Evolutionary conservation across 1,284 basidiomycete species (phyloP).

Genomic region (Moesziomyces antarcticus): DNA sequence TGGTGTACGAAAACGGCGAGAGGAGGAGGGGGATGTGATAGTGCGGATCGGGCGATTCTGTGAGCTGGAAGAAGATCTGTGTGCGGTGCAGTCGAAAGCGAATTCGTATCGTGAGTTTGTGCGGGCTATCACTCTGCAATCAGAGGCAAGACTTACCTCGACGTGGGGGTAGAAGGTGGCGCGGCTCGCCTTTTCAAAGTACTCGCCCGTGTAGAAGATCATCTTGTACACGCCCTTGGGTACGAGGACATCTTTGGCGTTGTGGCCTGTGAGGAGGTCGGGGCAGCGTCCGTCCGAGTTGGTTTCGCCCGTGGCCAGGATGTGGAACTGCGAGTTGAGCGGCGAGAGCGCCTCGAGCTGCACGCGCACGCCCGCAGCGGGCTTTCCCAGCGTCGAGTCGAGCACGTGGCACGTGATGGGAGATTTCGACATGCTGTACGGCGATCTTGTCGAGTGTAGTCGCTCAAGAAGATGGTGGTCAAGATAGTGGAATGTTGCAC

Average conservation of each 20-base stretch:
- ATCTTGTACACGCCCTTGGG: slow-evolving; percentile 79
- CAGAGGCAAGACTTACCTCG: slow-evolving; percentile 73
- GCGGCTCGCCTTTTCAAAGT: slow-evolving; percentile 77
- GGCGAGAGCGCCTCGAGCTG: slow-evolving; percentile 36
- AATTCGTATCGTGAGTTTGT: not conserved
- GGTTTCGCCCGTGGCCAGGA: slow-evolving; percentile 73
- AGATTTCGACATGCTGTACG: slow-evolving; percentile 40
- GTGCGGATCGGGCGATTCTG: slow-evolving; percentile 70
- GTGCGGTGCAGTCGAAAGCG: not conserved
- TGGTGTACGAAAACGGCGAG: slow-evolving; percentile 90
- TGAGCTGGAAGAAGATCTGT: slow-evolving; percentile 59
- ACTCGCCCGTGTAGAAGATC: slow-evolving; percentile 82
- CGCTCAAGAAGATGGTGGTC: not conserved
- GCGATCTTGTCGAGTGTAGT: too few species aligned
- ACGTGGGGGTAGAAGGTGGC: slow-evolving; percentile 87
- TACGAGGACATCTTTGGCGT: slow-evolving; percentile 68
- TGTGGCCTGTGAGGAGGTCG: slow-evolving; percentile 74
- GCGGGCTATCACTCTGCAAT: too few species aligned
- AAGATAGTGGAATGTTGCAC: not conserved
- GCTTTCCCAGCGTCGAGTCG: slow-evolving; percentile 83
- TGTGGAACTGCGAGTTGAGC: slow-evolving; percentile 27
- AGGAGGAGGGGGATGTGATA: slow-evolving; percentile 91
- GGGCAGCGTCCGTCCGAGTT: slow-evolving; percentile 84
- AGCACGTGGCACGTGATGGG: slow-evolving; percentile 93
- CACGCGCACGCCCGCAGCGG: slow-evolving; percentile 71